phyloP scores from a whole-genome alignment of 139 green algal species.

The Penium margaritaceum region DNA sequence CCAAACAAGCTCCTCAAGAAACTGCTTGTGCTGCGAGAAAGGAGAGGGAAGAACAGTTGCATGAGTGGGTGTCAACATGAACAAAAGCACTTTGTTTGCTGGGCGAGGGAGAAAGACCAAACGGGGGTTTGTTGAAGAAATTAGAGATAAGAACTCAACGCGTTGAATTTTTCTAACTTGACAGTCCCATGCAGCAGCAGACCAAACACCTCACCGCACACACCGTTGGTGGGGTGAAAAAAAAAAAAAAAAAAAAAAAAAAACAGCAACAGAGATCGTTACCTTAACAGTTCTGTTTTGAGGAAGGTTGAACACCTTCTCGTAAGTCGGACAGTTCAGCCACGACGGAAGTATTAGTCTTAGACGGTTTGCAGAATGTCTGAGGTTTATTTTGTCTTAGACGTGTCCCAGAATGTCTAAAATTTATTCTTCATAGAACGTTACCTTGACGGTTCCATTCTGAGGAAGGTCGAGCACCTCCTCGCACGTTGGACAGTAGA shows the following conservation, averaged over 20 bases:
- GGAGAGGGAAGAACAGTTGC: too few relatives aligned
- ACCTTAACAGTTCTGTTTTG: slow-evolving; percentile 48
- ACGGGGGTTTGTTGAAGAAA: too few relatives aligned
- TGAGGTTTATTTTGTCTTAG: slow-evolving; percentile 3
- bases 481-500: slow-evolving; percentile 83
- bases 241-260: not conserved
- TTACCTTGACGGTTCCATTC: slow-evolving; percentile 49
- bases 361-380: too few relatives aligned
- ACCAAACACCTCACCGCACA: too few relatives aligned
- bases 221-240: too few relatives aligned
- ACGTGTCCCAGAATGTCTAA: not conserved
- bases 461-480: slow-evolving; percentile 76
- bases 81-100: too few relatives aligned
- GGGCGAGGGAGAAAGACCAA: not conserved
- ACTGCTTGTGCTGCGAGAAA: too few relatives aligned
- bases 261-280: not conserved
- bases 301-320: slow-evolving; percentile 75
- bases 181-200: too few relatives aligned
- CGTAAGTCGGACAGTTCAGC: slow-evolving; percentile 77
- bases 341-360: slow-evolving; percentile 63
- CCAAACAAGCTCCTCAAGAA: too few relatives aligned
- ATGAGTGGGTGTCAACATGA: too few relatives aligned
- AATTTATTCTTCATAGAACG: not conserved
- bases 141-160: too few relatives aligned
- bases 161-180: too few relatives aligned